Evolutionary conservation across 2,329 filamentous ascomycete species (phyloP), one percentile per base, ranked within the genome.

Genomic region (Bipolaris sorokiniana): DNA sequence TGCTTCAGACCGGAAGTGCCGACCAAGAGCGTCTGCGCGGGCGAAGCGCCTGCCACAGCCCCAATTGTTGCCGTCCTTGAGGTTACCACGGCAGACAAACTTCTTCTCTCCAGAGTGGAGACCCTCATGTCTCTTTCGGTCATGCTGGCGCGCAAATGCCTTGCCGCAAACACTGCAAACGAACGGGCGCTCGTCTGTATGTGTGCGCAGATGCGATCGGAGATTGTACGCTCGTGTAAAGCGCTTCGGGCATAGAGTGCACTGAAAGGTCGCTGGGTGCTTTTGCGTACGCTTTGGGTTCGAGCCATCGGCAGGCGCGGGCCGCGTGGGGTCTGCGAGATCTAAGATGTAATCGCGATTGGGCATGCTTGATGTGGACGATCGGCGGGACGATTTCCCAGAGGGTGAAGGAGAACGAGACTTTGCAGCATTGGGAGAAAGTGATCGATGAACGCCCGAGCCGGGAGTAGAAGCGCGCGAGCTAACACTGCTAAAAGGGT

Each of bases 51-150:
- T 86, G 3, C 92, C 92, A 67, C 95, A 99, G 18, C 95, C 95
- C 95, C 95, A 99, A 64, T 90, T 87, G 5, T 89, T 89, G 45
- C 89, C 88, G 1, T 87, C 87, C 65, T 94, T 93, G 48, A 99
- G 86, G 56, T 93, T 90, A 51, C 95, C 95, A 66, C 92, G 92
- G 79, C 95, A 99, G 7, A 98, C 91, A 74, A 98, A 99, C 73
- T 97, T 98, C 86, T 98, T 99, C 80, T 99, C 95, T 40, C 95
- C 95, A 0, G 91, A 96, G 72, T 99, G 95, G 40, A 99, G 81
- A 37, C 94, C 93, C 79, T 99, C 95, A 77, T 99, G 95, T 37
- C 95, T 89, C 78, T 99, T 99, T 44, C 95, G 89, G 75, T 99
- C 95, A 73, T 99, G 95, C 73, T 99, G 95, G 23, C 95, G 89